These are phyloP conservation scores for Penicillium subrubescens DNA, from an alignment of 495 filamentous ascomycete genomes.

Conservation along the genomic window DNA sequence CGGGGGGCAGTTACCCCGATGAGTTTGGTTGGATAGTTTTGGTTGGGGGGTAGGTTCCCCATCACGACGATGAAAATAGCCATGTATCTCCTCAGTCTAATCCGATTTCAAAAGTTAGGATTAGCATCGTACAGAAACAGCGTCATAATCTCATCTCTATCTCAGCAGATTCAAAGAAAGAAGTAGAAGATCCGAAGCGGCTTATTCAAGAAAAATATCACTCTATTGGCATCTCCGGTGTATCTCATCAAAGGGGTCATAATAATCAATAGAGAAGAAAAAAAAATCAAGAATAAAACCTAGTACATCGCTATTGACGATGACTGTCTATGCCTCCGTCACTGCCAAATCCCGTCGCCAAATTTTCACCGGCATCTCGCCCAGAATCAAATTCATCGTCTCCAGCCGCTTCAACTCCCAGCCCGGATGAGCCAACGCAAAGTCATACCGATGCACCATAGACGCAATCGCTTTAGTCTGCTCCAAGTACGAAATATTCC, in stretches of 20 bases:
- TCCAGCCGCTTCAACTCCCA: constrained; percentile 44
- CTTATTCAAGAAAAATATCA: background rate
- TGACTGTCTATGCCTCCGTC: background rate
- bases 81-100: too few relatives aligned
- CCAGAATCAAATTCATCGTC: constrained; percentile 43
- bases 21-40: background rate
- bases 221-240: background rate
- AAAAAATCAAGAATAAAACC: background rate
- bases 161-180: background rate
- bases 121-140: too few relatives aligned
- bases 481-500: constrained; percentile 49
- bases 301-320: background rate
- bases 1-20: background rate
- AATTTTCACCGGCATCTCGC: constrained; percentile 46
- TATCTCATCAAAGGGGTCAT: constrained; percentile 3
- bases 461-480: constrained; percentile 45
- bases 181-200: background rate
- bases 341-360: constrained; percentile 25
- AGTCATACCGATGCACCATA: constrained; percentile 47
- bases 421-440: constrained; percentile 38
- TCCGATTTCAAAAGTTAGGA: too few relatives aligned
- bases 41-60: too few relatives aligned
- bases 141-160: background rate
- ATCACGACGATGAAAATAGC: too few relatives aligned
- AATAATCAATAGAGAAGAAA: background rate